Conservation (phyloP, 305 asterid genomes). For the Fraxinus sp. region DNA sequence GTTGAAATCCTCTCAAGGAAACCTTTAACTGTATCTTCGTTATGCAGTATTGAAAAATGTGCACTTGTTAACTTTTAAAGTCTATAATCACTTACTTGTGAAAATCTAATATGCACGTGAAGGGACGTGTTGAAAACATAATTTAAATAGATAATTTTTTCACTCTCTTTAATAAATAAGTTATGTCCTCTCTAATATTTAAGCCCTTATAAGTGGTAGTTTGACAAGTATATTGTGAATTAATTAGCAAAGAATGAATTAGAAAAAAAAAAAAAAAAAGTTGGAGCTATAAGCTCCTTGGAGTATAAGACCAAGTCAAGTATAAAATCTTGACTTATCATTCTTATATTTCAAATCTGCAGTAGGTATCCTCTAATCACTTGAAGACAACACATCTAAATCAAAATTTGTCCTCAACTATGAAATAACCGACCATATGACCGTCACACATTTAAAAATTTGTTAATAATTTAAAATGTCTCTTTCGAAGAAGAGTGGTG, state of each 20-base stretch:
- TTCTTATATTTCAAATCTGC: background rate
- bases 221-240: too few relatives aligned
- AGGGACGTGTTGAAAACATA: too few relatives aligned
- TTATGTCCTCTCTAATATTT: too few relatives aligned
- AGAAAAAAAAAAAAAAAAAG: too few relatives aligned
- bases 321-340: background rate
- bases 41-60: too few relatives aligned
- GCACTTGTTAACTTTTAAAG: too few relatives aligned
- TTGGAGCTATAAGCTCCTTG: background rate
- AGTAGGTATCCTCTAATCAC: background rate
- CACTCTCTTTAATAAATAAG: too few relatives aligned
- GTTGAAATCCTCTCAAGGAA: conserved; percentile 10
- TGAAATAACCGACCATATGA: conserved; percentile 22
- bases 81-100: too few relatives aligned
- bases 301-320: background rate
- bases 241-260: too few relatives aligned
- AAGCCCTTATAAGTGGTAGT: too few relatives aligned
- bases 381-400: background rate
- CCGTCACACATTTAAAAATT: conserved; percentile 16
- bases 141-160: too few relatives aligned
- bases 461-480: conserved; percentile 7
- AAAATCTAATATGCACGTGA: too few relatives aligned
- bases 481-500: conserved; percentile 12
- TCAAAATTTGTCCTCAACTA: background rate
- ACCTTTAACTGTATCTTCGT: background rate